These are phyloP conservation scores for Chamaenerion angustifolium DNA, from an alignment of 345 rosid genomes.

Conservation along the genomic window DNA sequence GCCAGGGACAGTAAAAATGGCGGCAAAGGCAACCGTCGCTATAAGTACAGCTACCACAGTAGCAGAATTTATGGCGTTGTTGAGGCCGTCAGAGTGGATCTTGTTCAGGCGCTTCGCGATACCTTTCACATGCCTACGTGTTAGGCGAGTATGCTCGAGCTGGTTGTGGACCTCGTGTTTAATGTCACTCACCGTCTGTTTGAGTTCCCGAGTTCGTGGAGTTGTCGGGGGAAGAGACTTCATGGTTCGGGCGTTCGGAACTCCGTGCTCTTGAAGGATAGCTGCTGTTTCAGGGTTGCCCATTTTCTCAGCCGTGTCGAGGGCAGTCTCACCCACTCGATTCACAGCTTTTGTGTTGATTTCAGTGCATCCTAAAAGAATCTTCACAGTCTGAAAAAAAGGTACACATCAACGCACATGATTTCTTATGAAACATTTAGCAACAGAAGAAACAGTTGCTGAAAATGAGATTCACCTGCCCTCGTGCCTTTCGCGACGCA, in stretches of 20 bases:
- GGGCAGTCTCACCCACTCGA: constrained; percentile 3
- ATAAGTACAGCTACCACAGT: constrained; percentile 7
- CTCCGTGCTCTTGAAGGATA: constrained; percentile 5
- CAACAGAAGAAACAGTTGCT: not conserved
- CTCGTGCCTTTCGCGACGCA: constrained; percentile 7
- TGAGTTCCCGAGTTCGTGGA: not conserved
- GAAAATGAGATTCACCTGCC: constrained; percentile 1
- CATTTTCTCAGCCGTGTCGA: constrained; percentile 8
- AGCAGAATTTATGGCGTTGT: constrained; percentile 7
- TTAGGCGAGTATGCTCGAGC: constrained; percentile 9
- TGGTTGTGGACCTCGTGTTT: constrained; percentile 8
- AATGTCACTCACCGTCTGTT: constrained; percentile 8
- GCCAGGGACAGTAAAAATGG: constrained; percentile 10
- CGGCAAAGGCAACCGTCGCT: constrained; percentile 8
- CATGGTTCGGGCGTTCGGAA: constrained; percentile 2
- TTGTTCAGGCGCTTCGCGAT: constrained; percentile 6
- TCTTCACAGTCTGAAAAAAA: constrained; percentile 9
- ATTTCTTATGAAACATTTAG: too few species aligned
- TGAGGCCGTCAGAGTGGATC: constrained; percentile 7
- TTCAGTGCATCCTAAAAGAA: not conserved
- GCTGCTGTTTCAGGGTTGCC: not conserved
- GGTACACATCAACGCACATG: too few species aligned
- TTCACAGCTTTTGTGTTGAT: constrained; percentile 1
- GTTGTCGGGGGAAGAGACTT: not conserved
- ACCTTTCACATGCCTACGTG: constrained; percentile 7